Base-by-base conservation (phyloP, 495 filamentous ascomycete species). In the Hypoxylon lienhwacheense region DNA sequence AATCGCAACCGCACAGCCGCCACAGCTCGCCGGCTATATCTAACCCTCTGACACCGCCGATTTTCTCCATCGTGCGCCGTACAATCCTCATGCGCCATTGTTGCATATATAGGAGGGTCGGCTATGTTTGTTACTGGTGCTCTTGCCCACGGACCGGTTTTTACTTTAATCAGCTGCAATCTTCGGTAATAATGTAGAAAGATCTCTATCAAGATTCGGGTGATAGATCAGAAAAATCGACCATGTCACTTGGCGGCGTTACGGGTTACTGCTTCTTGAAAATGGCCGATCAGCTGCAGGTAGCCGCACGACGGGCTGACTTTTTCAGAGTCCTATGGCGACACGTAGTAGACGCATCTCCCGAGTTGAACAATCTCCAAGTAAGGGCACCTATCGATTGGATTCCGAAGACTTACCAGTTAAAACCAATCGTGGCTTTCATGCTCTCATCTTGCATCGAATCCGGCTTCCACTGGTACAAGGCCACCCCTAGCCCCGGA, bases 361-460 rank as follows among this genome's bases (percentile, higher is more conserved):
- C 50, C 26, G 32, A 35, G 14, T 6, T 14, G 5, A 28, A 11
- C 15, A 5, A 2, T 5, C 14, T 10, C 26, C n/a, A 14, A 3
- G 7, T 11, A n/a, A 17, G 6, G 7, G 20, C n/a, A 4, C 20
- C 1, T 8, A 22, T 15, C 48, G 36, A 37, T 34, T 49, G 15
- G 44, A 20, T 5, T 22, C 20, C 24, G 20, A 12, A 15, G 7
- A 26, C 29, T 15, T 32, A 39, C 26, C 44, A 24, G 12, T 44
- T 6, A 33, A 44, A 33, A n/a, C 12, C 14, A 40, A 45, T 49
- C 34, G 36, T 60, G 39, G 42, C 43, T 32, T 40, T 22, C 25
- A 40, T 41, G 28, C 37, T 45, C 25, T 54, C 37, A 60, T 60
- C 56, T 60, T 50, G 56, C 56, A 54, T 54, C 31, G 39, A 49